phyloP scores from a whole-genome alignment of 345 rosid species.

The Rhodamnia argentea region DNA sequence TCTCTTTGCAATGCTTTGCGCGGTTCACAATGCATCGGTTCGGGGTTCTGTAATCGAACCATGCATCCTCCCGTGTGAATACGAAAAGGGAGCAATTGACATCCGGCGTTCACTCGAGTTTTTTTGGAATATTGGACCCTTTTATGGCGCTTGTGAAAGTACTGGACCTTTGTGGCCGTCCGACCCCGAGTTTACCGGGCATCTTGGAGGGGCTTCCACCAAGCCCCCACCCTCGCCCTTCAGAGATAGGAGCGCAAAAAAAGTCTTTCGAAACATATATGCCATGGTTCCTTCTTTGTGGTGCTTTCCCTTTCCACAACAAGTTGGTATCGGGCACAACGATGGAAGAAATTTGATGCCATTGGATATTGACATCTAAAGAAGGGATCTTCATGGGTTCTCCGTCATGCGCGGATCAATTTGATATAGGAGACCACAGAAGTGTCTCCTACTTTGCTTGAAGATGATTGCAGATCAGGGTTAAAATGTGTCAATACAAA shows the following conservation, averaged over 20 bases:
- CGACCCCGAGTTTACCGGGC: too few species aligned
- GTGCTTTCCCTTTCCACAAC: background rate
- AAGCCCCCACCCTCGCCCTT: too few species aligned
- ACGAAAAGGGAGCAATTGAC: background rate
- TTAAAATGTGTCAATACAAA: background rate
- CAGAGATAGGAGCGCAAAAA: too few species aligned
- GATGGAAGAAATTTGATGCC: background rate
- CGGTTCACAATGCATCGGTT: constrained; percentile 1
- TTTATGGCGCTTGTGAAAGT: background rate
- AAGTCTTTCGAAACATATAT: too few species aligned
- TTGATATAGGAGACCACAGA: background rate
- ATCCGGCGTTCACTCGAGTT: background rate
- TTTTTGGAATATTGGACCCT: background rate
- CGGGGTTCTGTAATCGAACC: background rate
- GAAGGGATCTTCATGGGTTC: background rate
- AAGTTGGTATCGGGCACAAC: background rate
- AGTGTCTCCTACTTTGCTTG: background rate
- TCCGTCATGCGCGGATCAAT: background rate
- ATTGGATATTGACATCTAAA: too few species aligned
- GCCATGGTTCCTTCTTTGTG: background rate
- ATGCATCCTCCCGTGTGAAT: background rate
- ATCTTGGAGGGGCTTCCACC: too few species aligned
- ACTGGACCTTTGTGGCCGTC: background rate
- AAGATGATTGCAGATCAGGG: background rate
- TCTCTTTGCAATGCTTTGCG: background rate